phyloP scores from a whole-genome alignment of 1,139 yeast genomes.

The Taphrina populina region DNA sequence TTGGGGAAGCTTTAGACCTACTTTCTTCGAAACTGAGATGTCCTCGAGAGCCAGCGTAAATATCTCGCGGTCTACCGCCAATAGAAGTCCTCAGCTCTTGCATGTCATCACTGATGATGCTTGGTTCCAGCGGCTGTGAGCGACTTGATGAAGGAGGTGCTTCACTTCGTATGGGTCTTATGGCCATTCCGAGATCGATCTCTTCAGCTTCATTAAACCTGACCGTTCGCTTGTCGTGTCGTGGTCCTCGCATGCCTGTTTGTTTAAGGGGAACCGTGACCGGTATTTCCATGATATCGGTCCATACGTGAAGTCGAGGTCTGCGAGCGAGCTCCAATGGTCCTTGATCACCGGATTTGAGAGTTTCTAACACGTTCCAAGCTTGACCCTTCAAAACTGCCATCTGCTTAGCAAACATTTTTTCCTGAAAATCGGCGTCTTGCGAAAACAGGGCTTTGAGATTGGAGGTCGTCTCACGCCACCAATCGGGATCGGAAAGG shows the following conservation, averaged over 20 bases:
- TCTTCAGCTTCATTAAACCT: slow-evolving; percentile 17
- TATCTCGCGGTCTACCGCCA: background rate
- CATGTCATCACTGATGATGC: background rate
- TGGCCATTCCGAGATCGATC: slow-evolving; percentile 24
- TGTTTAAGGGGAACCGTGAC: slow-evolving; percentile 42
- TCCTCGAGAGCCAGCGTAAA: slow-evolving; percentile 9
- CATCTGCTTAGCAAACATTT: slow-evolving; percentile 69
- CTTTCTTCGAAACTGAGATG: slow-evolving; percentile 9
- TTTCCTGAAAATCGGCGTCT: slow-evolving; percentile 62
- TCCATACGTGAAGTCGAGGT: slow-evolving; percentile 30
- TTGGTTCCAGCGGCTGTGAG: background rate
- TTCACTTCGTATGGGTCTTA: no score
- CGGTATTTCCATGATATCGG: slow-evolving; percentile 56
- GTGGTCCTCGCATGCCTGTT: slow-evolving; percentile 46
- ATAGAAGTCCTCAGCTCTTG: background rate
- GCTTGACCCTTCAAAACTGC: slow-evolving; percentile 78
- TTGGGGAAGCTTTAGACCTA: background rate
- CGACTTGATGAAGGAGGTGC: slow-evolving; percentile 19
- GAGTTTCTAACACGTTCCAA: slow-evolving; percentile 67
- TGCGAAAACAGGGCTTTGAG: slow-evolving; percentile 54
- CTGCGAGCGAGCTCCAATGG: slow-evolving; percentile 56
- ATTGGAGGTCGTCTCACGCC: slow-evolving; percentile 60
- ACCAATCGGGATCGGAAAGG: slow-evolving; percentile 64
- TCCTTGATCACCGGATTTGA: slow-evolving; percentile 60
- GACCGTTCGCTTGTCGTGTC: slow-evolving; percentile 43